Evolutionary conservation across 108 stramenopile genomes (phyloP), one percentile per base, ranked within the genome.

Genomic region (Cyclotella cryptica): DNA sequence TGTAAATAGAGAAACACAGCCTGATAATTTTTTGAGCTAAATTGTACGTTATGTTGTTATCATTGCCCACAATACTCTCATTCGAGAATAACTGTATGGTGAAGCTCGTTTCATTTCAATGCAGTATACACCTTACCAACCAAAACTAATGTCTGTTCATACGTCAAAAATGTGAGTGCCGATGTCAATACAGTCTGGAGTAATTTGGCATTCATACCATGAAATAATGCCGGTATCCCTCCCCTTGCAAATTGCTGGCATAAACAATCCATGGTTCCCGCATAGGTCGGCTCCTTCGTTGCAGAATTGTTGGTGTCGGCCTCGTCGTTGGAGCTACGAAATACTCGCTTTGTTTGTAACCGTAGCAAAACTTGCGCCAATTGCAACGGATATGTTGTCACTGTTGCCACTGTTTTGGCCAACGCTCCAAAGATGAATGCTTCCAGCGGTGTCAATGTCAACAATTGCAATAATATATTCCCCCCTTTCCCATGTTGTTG

Each of bases 121-220:
- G 47, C 17, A 41, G 65, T 51, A 43, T 83, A 83, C 10, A 75
- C 53, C 39, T 42, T 49, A 47, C 73, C 74, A 70, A 89, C 84
- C 53, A 75, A 54, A 26, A 63, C 19, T 27, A 95, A 66, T 51
- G 92, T 92, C 67, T 94, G 92, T 66, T 97, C 97, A 72, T 97
- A 97, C 11, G 93, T 92, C 80, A 97, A 80, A 77, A 96, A 97
- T 24, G 88, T 92, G 52, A 92, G 89, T 24, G 93, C 88, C 15
- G 91, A 90, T 13, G 96, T 96, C 67, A 97, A 75, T 3, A 97
- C 96, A 0, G 98, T 96, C 60, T 97, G 96, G 21, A 96, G 58
- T 35, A 98, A 71, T 69, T 98, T 98, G 0, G 96, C 95, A 42
- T 89, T 81, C 93, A 98, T 94, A 21, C 98, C 98, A 52, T 84